Evolutionary conservation across 441 rosid species (phyloP).

Genomic region (Adansonia gregorii): DNA sequence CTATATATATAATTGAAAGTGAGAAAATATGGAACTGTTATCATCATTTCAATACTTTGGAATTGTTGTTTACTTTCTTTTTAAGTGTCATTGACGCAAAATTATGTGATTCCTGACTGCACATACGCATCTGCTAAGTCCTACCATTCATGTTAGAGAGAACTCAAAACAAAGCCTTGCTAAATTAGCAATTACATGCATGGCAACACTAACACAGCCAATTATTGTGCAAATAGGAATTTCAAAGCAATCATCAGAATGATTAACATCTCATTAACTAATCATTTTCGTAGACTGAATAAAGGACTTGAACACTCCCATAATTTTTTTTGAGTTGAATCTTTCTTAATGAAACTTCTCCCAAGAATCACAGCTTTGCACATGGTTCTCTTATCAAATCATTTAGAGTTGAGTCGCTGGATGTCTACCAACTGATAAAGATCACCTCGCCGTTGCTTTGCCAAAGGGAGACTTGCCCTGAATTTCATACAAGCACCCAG

Average conservation of each 20-base stretch:
- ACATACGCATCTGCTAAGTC: not conserved
- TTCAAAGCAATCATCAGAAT: constrained; percentile 16
- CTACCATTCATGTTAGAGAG: not conserved
- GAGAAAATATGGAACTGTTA: not conserved
- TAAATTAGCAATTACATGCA: not conserved
- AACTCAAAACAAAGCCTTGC: not conserved
- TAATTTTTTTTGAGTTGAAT: not conserved
- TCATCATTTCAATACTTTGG: not conserved
- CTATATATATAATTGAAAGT: not conserved
- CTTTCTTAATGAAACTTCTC: not conserved
- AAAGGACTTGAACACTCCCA: not conserved
- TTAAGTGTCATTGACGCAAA: not conserved
- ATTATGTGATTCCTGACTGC: not conserved
- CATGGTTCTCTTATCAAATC: constrained; percentile 22
- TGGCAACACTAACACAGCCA: constrained; percentile 5
- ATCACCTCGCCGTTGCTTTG: constrained; percentile 82
- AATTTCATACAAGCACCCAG: constrained; percentile 19
- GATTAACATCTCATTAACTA: constrained; percentile 1
- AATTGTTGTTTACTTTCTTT: not conserved
- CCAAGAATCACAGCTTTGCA: not conserved
- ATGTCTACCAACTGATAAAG: constrained; percentile 88
- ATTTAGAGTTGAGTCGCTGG: constrained; percentile 54
- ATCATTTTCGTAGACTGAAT: not conserved
- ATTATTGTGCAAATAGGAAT: not conserved
- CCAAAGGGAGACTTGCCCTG: constrained; percentile 77